Base-by-base conservation (phyloP, 768 basidiomycete genomes). In the Lentinula aciculospora region DNA sequence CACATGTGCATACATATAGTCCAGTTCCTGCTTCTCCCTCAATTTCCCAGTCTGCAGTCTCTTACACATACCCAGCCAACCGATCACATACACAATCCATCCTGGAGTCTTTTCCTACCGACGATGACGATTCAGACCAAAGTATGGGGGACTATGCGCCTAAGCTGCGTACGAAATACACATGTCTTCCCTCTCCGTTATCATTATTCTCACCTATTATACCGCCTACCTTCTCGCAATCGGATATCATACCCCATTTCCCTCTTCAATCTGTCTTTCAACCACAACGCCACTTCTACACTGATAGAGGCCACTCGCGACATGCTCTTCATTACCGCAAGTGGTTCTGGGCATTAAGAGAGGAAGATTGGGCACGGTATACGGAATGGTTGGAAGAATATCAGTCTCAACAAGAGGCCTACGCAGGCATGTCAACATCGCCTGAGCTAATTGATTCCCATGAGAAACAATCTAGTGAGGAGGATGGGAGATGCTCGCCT, bases 261-360 rank as follows among this genome's bases (percentile, higher is more conserved):
- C 69, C 61, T 65, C 10, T 27, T 29, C 46, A 19, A 31, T 19
- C 46, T 12, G 12, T 10, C 23, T 19, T 36, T 27, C 51, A 53
- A 23, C 68, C 63, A 57, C 51, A 61, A 39, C 77, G 78, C 27
- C 79, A 79, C 60, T 64, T 69, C 31, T 82, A 82, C 61, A 64
- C 66, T 5, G 76, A 89, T 60, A 86, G 81, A 64, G 87, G 87
- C 1, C 76, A 83, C 61, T 88, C 86, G 12, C 79, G 80, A 17
- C 80, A 78, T 58, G 81, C 82, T 1, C 75, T 89, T 34, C 69
- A 75, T 13, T 79, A 86, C 63, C 68, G 81, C 61, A 88, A 86
- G 65, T 80, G 71, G 67, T 77, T 89, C 62, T 89, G 87, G 87
- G 71, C 73, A 36, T 65, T 74, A 5, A 81, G 84, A 19, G 77